Conservation (phyloP, 176 grass and related monocot genomes). For the Microstegium vimineum region DNA sequence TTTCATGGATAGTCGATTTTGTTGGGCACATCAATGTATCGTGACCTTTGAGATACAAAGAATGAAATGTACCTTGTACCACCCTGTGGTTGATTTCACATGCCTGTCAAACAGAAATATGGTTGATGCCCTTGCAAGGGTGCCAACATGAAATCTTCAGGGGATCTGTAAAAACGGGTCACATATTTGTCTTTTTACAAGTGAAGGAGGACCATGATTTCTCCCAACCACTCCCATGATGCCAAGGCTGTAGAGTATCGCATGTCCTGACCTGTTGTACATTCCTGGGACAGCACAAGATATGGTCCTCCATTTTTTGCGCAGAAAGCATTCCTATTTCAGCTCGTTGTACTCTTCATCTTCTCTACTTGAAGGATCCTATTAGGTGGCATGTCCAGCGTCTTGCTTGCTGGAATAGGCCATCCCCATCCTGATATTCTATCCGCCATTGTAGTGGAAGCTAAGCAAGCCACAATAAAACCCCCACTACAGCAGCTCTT, state of each 20-base stretch:
- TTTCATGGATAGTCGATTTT: constrained; percentile 15
- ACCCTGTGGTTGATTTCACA: not conserved
- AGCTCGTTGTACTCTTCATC: constrained; percentile 23
- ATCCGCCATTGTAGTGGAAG: constrained; percentile 71
- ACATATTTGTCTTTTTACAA: constrained; percentile 2
- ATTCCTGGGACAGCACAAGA: constrained; percentile 17
- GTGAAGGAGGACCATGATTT: constrained; percentile 29
- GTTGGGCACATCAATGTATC: constrained; percentile 19
- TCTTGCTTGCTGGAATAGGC: constrained; percentile 38
- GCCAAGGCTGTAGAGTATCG: not conserved
- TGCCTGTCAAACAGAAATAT: not conserved
- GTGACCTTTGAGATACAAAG: constrained; percentile 1
- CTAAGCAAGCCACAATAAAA: constrained; percentile 60
- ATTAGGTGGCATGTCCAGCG: constrained; percentile 36
- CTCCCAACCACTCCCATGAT: constrained; percentile 23
- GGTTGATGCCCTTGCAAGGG: constrained; percentile 17
- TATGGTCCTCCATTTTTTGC: constrained; percentile 23
- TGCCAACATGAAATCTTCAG: constrained; percentile 11
- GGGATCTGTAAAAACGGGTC: not conserved
- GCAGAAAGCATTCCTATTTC: constrained; percentile 38
- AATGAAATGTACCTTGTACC: constrained; percentile 20
- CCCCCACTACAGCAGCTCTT: not conserved
- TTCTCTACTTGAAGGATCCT: constrained; percentile 49
- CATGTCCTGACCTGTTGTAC: constrained; percentile 19
- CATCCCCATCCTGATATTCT: constrained; percentile 10